Base-by-base conservation (phyloP, 1,284 basidiomycete genomes). In the Sanghuangporus baumii region DNA sequence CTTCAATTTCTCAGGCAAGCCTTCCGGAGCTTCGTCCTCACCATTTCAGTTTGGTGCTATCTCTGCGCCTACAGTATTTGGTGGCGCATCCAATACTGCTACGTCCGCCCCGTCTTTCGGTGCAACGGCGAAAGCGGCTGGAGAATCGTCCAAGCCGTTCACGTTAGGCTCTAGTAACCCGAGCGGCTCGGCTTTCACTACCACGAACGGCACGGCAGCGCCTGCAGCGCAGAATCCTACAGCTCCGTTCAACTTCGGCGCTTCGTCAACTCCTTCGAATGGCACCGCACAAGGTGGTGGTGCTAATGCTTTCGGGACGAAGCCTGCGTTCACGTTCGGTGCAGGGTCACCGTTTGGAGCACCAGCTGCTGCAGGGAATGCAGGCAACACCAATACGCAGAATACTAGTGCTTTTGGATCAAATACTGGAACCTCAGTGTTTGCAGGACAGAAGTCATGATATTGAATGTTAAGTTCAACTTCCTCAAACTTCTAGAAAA, bases 231-330 rank as follows among this genome's bases (percentile, higher is more conserved):
- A 41, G n/a, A 41, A 41, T 9, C 40, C 26, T 31, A 31, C 26
- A 31, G 5, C 26, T 31, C 34, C 62, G 59, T 66, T 66, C 51
- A 56, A 55, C 34, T 66, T 66, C 46, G 65, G 65, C 36, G 37
- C 52, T 36, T 31, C 18, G 18, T 43, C 52, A 36, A 34, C 6
- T 9, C 26, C 16, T 31, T 46, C 23, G 43, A 43, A 16, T 14
- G 26, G 47, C n/a, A 36, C 48, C 2, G 31, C 41, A 11, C 9
- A 50, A 18, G 50, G 14, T 6, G 40, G 38, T 6, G 41, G 16
- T 9, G 43, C 47, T 37, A 43, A 43, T 18, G 20, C 9, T 12
- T 8, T 38, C 9, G 48, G 36, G 23, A n/a, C 58, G 23, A 48
- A 9, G 9, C 47, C 47, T 4, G 23, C 47, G 20, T 48, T 48